phyloP scores from a whole-genome alignment of 2,329 filamentous ascomycete species.

The Aspergillus persii region DNA sequence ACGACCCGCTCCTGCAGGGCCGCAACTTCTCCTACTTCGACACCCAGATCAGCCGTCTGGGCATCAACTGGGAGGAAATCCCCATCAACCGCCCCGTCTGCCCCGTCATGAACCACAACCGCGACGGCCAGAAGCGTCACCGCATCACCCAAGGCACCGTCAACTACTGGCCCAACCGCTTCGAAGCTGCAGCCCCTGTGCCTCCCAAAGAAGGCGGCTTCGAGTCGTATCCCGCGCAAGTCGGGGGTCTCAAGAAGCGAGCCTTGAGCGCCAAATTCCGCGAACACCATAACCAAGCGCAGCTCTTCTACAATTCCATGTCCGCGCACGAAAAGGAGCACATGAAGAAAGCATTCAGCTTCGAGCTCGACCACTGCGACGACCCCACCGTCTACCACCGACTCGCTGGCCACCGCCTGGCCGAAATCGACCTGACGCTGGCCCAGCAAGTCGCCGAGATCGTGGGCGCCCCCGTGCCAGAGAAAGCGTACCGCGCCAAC shows the following conservation, averaged over 20 bases:
- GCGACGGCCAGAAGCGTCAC: conserved; percentile 71
- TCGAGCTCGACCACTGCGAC: conserved; percentile 59
- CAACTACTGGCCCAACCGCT: conserved; percentile 79
- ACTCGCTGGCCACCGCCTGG: conserved; percentile 66
- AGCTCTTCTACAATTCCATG: conserved; percentile 38
- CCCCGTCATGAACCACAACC: conserved; percentile 72
- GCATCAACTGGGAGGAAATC: conserved; percentile 72
- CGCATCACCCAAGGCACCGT: conserved; percentile 69
- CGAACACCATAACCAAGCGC: conserved; percentile 38
- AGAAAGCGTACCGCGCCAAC: conserved; percentile 55
- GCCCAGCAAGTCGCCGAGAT: conserved; percentile 68
- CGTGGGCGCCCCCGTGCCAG: conserved; percentile 66
- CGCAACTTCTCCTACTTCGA: conserved; percentile 63
- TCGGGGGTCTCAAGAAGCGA: conserved; percentile 69
- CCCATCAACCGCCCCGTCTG: conserved; percentile 75
- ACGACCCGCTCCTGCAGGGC: conserved; percentile 72
- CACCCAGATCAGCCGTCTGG: conserved; percentile 63
- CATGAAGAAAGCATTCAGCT: conserved; percentile 36
- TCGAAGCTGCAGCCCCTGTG: conserved; percentile 62
- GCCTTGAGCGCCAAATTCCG: conserved; percentile 43
- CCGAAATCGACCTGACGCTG: conserved; percentile 68
- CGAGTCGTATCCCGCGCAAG: conserved; percentile 63
- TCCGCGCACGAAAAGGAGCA: conserved; percentile 36
- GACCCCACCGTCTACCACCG: conserved; percentile 73
- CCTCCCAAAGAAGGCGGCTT: conserved; percentile 62